Base-by-base conservation (phyloP, 2,329 filamentous ascomycete genomes). In the Ophiostoma ulmi region DNA sequence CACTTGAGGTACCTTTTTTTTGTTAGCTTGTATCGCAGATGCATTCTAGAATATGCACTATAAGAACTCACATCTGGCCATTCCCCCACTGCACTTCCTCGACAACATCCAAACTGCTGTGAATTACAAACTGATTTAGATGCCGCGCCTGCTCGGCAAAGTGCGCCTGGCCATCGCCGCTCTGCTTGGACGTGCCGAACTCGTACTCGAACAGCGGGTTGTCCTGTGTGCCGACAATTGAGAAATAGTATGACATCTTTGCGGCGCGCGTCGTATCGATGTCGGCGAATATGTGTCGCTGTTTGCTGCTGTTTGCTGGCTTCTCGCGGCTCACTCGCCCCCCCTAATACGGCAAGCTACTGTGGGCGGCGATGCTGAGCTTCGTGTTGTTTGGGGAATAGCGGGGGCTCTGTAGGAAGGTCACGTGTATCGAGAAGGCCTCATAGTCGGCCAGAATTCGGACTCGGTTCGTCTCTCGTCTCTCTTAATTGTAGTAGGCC, bases 91-190 rank as follows among this genome's bases (percentile, higher is more conserved):
- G 95, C 39, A 94, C 89, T 80, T 99, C 95, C 82, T 99, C 95
- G 69, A 97, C 91, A 65, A 98, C 92, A 80, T 99, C 95, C 71
- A 99, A 84, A 75, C 92, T 92, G 75, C 92, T 94, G 82, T 99
- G 94, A 41, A 97, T 89, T 78, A 98, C 93, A 83, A 99, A 98
- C 80, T 97, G 95, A 82, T 97, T 97, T 85, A 97, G 91, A 80
- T 97, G 92, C 74, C 92, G 89, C 70, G 94, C 91, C 77, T 96
- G 90, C 74, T 97, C 92, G 72, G 87, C 88, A 84, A 97, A 98
- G 78, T 92, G 91, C 73, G 94, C 87, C 78, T 93, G 85, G 76
- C 95, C 95, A 84, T 98, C 95, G 78, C 94, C 94, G 81, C 94
- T 94, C 76, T 93, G 91, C 81, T 97, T 97, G 58, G 93, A 97